Conservation (phyloP, 805 yeast species). For the Monosporozyma solicola region DNA sequence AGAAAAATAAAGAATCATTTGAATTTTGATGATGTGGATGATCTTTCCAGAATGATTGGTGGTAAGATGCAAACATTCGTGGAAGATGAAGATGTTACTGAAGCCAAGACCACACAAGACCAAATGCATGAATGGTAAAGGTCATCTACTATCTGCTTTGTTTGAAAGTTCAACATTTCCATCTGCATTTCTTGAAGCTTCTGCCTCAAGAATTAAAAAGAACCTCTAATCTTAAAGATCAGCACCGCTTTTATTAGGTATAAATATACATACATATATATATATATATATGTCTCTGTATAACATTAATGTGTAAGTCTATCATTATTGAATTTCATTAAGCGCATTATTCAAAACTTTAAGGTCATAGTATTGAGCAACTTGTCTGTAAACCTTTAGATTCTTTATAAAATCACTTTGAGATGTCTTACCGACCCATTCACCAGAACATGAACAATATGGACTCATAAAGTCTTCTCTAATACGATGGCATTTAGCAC, state of each 20-base stretch:
- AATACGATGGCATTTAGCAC: conserved; percentile 65
- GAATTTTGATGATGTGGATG: conserved; percentile 30
- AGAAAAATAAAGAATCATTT: conserved; percentile 16
- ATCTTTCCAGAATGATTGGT: conserved; percentile 23
- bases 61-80: conserved; percentile 27
- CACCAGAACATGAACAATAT: conserved; percentile 84
- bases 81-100: conserved; percentile 17
- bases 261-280: background rate
- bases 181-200: background rate
- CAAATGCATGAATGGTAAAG: conserved; percentile 21
- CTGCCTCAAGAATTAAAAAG: background rate
- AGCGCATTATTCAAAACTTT: conserved; percentile 35
- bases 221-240: background rate
- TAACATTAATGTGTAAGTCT: background rate
- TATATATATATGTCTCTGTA: background rate
- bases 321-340: background rate
- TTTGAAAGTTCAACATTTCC: background rate
- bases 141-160: background rate
- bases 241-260: background rate
- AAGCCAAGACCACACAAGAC: conserved; percentile 13
- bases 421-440: conserved; percentile 55
- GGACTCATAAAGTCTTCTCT: conserved; percentile 60
- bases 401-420: conserved; percentile 37
- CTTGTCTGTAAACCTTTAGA: conserved; percentile 43
- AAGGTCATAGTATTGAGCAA: conserved; percentile 53